These are phyloP conservation scores for Grosmannia clavigera DNA, from an alignment of 2,329 filamentous ascomycete genomes.

Conservation along the genomic window DNA sequence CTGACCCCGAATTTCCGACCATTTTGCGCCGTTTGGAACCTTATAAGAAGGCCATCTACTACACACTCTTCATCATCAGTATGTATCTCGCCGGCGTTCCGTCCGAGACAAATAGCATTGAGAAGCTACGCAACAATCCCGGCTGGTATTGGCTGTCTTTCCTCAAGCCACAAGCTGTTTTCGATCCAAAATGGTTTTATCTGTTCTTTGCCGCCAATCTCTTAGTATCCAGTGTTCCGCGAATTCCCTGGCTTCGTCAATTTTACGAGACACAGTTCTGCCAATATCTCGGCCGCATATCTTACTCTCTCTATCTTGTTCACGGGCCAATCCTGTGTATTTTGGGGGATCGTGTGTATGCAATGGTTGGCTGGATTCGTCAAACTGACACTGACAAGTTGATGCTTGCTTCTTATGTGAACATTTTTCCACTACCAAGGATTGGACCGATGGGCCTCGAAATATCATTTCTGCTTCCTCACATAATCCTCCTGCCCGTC, in stretches of 20 bases:
- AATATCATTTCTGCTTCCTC: conserved; percentile 43
- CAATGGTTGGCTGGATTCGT: conserved; percentile 43
- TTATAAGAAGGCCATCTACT: conserved; percentile 38
- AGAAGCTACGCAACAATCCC: conserved; percentile 36
- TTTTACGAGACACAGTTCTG: conserved; percentile 48
- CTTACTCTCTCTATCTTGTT: conserved; percentile 50
- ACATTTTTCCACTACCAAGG: conserved; percentile 40
- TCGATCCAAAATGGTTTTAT: conserved; percentile 56
- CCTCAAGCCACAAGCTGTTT: conserved; percentile 53
- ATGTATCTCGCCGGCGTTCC: conserved; percentile 51
- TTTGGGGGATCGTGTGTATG: conserved; percentile 51
- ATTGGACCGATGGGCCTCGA: conserved; percentile 49
- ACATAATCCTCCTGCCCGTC: conserved; percentile 46
- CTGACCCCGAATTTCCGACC: conserved; percentile 33
- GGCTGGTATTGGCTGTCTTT: conserved; percentile 50
- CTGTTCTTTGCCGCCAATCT: conserved; percentile 48
- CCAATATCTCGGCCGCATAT: conserved; percentile 51
- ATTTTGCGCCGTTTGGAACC: conserved; percentile 32
- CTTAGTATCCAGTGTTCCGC: conserved; percentile 41
- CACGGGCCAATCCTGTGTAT: conserved; percentile 50
- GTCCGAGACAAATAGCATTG: conserved; percentile 32
- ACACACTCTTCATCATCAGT: conserved; percentile 36
- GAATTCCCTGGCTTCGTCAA: conserved; percentile 42
- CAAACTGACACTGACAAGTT: conserved; percentile 21
- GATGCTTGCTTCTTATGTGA: conserved; percentile 43